A percentile compares a stretch with the other conserved stretches of the same genome.
These are phyloP conservation scores for Aspergillus calidoustus DNA, from an alignment of 2,329 filamentous ascomycete genomes.

Conservation along the genomic window DNA sequence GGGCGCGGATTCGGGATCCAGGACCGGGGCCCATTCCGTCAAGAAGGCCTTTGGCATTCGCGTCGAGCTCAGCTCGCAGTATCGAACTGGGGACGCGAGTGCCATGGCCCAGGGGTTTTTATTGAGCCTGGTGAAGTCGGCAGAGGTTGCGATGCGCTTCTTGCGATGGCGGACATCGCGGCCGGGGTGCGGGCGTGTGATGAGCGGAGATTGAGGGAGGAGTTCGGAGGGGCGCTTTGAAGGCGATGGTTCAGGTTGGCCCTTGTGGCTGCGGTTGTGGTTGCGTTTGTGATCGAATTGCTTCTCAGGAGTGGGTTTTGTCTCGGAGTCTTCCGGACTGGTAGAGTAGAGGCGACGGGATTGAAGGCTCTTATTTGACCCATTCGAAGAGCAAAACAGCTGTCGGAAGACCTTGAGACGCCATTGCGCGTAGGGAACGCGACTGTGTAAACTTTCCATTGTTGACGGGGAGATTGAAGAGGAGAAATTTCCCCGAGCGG, in stretches of 20 bases:
- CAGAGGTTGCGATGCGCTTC: slow-evolving; percentile 27
- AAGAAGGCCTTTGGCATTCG: slow-evolving; percentile 42
- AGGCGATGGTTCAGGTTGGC: neutral
- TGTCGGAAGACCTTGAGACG: slow-evolving; percentile 34
- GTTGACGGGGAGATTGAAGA: slow-evolving; percentile 2
- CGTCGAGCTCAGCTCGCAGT: slow-evolving; percentile 38
- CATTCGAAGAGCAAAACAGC: slow-evolving; percentile 20
- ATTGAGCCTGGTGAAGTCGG: slow-evolving; percentile 35
- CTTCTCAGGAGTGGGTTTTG: slow-evolving; percentile 11
- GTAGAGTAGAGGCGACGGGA: slow-evolving; percentile 6
- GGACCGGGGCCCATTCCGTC: slow-evolving; percentile 42
- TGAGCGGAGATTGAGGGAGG: slow-evolving; percentile 43
- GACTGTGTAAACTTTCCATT: slow-evolving; percentile 35
- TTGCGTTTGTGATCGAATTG: neutral
- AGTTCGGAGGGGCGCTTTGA: slow-evolving; percentile 33
- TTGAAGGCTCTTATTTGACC: slow-evolving; percentile 14
- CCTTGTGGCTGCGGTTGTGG: neutral
- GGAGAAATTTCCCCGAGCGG: slow-evolving; percentile 16
- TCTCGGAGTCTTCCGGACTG: neutral
- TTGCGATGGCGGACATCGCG: slow-evolving; percentile 33
- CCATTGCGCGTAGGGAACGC: slow-evolving; percentile 38
- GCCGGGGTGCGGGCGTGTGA: slow-evolving; percentile 29
- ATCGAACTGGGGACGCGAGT: slow-evolving; percentile 42
- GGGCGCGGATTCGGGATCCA: slow-evolving; percentile 26
- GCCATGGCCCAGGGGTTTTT: slow-evolving; percentile 48